A percentile compares a stretch with the other conserved stretches of the same genome.
Conservation (phyloP, 2,329 filamentous ascomycete genomes). For the Clarireedia hainanense region DNA sequence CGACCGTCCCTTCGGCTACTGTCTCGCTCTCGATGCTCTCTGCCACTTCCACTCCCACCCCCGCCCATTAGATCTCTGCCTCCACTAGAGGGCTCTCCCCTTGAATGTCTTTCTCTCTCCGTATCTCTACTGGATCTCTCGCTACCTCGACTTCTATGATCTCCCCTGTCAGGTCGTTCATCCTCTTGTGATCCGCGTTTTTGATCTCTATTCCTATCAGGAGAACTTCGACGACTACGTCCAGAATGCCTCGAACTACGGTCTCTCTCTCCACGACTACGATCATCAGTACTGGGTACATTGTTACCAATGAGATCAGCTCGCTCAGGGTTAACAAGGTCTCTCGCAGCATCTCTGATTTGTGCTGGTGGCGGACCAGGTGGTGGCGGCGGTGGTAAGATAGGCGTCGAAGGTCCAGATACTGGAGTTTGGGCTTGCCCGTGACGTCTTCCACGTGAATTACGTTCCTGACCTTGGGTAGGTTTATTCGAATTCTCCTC, state of each 20-base stretch:
- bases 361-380: constrained; percentile 14
- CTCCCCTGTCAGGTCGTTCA: constrained; percentile 20
- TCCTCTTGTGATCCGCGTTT: constrained; percentile 24
- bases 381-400: constrained; percentile 41
- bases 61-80: constrained; percentile 16
- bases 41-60: constrained; percentile 12
- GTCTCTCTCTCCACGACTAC: constrained; percentile 21
- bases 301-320: constrained; percentile 25
- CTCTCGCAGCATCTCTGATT: constrained; percentile 17
- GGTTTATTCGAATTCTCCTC: constrained; percentile 42
- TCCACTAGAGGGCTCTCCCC: constrained; percentile 1
- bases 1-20: constrained; percentile 13
- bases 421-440: constrained; percentile 45
- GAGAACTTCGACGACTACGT: constrained; percentile 26
- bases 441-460: constrained; percentile 27
- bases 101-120: constrained; percentile 10
- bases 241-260: constrained; percentile 24
- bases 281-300: constrained; percentile 10
- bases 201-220: constrained; percentile 23
- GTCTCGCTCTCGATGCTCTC: constrained; percentile 15
- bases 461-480: constrained; percentile 31
- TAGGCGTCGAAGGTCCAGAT: constrained; percentile 42
- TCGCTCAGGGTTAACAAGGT: constrained; percentile 23
- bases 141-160: constrained; percentile 23
- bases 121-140: constrained; percentile 16